Evolutionary conservation across 495 filamentous ascomycete species (phyloP), one percentile per base, ranked within the genome.

Genomic region (Astrothelium macrocarpum): DNA sequence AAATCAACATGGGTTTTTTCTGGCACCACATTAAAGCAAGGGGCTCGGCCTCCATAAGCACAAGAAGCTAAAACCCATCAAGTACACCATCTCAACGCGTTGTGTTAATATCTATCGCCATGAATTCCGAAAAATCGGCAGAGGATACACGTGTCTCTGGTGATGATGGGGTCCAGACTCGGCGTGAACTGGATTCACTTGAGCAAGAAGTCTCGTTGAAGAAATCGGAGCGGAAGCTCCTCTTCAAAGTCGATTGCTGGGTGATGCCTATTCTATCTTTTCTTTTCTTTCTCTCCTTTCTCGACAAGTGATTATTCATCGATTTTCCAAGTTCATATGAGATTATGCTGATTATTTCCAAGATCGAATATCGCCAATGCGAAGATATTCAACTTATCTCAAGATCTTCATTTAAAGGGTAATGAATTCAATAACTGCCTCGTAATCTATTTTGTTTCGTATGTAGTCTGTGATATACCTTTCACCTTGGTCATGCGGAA

Each of bases 291-390:
- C 49, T 26, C 11, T 56, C 49, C 2, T 56, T 29, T 11, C 25
- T 56, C 16, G 49, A 56, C 20, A 29, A 56, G 49, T 39, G 34
- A 39, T 5, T 56, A 29, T 20, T 42, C 36, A 42, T 10, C 10
- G 45, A 12, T n/a, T 16, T 5, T 20, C 45, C 16, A 5, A 12
- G 5, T 49, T 20, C 5, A 49, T 12, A 5, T 56, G 23, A 11
- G 12, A 20, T 25, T 9, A 56, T 26, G 25, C 49, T 29, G 25
- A 29, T 20, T 20, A 10, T 26, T 20, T 9, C 20, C 10, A 11
- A 56, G 49, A 29, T 28, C 23, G 7, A 29, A 56, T 29, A 56
- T 56, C 49, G 49, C 49, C 25, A 56, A 56, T 56, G 49, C 49
- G 9, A 56, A 56, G 16, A 29, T 56, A 2, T 56, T 56, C 49